A percentile compares a stretch with the other conserved stretches of the same genome.
phyloP scores from a whole-genome alignment of 176 grass and related monocot species.

The Coix lacrymajobi region DNA sequence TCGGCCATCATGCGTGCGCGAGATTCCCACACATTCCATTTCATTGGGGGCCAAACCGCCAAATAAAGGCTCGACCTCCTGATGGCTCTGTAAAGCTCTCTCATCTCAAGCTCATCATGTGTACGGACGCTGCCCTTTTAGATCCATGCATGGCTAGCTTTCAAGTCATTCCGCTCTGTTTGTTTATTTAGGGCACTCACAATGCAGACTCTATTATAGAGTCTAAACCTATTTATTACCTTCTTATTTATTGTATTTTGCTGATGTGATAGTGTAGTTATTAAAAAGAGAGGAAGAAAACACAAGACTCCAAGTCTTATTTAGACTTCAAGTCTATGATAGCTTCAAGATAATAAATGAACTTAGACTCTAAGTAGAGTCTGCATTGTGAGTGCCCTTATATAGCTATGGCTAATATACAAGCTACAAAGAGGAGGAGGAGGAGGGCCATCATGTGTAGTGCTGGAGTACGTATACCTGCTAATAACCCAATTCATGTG shows the following conservation, averaged over 20 bases:
- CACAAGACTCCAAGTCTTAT: no score
- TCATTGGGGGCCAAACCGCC: neutral
- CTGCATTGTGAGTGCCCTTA: no score
- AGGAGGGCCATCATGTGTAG: neutral
- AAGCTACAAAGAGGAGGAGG: neutral
- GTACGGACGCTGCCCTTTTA: conserved; percentile 20
- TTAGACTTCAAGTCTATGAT: no score
- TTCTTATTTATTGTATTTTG: no score
- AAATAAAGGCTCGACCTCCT: no score
- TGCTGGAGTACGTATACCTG: conserved; percentile 41
- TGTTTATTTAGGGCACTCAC: no score
- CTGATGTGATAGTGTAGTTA: no score
- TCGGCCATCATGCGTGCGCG: conserved; percentile 27
- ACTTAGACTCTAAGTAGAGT: no score
- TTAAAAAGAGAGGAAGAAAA: no score
- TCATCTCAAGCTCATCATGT: neutral
- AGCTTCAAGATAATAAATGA: no score
- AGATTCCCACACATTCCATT: conserved; percentile 27
- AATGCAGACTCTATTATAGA: no score
- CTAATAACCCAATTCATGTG: conserved; percentile 71
- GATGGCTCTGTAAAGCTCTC: neutral
- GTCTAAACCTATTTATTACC: no score
- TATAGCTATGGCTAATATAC: neutral
- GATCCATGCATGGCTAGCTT: neutral
- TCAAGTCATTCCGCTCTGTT: neutral